Conservation (phyloP, 768 basidiomycete species). For the Gloeostereum incarnatum region DNA sequence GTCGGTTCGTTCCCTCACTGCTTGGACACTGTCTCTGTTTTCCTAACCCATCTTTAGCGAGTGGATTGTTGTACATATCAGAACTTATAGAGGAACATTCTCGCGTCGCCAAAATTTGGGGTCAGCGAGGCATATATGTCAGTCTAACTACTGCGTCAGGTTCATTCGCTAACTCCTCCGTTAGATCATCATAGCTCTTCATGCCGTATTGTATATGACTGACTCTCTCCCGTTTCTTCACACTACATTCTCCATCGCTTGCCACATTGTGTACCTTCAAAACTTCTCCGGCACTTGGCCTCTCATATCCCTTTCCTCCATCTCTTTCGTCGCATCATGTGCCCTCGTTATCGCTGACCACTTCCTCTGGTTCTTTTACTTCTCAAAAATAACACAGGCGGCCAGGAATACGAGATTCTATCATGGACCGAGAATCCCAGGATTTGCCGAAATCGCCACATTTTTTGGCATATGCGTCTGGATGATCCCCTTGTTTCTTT, state of each 20-base stretch:
- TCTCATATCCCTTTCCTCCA: slow-evolving; percentile 81
- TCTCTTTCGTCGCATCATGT: slow-evolving; percentile 81
- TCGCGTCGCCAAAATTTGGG: slow-evolving; percentile 68
- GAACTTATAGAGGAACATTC: slow-evolving; percentile 96
- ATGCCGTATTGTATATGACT: slow-evolving; percentile 65
- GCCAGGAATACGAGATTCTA: slow-evolving; percentile 46
- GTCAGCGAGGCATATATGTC: slow-evolving; percentile 85
- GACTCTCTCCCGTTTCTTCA: slow-evolving; percentile 77
- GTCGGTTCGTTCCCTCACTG: slow-evolving; percentile 47
- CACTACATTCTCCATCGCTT: slow-evolving; percentile 68
- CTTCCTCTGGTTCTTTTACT: slow-evolving; percentile 96
- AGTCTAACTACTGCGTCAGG: slow-evolving; percentile 19
- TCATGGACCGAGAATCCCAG: slow-evolving; percentile 28
- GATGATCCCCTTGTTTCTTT: slow-evolving; percentile 87
- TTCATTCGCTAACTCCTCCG: slow-evolving; percentile 2
- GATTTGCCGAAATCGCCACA: slow-evolving; percentile 70
- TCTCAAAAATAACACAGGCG: slow-evolving; percentile 62
- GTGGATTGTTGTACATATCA: slow-evolving; percentile 87
- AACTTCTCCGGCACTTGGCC: slow-evolving; percentile 93
- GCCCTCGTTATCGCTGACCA: slow-evolving; percentile 81
- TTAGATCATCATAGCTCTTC: slow-evolving; percentile 73
- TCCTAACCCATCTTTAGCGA: slow-evolving; percentile 43
- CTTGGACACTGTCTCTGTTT: not conserved
- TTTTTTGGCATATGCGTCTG: slow-evolving; percentile 85
- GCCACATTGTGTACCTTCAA: slow-evolving; percentile 84